phyloP scores from a whole-genome alignment of 2,329 filamentous ascomycete species.

The Dissoconium aciculare region DNA sequence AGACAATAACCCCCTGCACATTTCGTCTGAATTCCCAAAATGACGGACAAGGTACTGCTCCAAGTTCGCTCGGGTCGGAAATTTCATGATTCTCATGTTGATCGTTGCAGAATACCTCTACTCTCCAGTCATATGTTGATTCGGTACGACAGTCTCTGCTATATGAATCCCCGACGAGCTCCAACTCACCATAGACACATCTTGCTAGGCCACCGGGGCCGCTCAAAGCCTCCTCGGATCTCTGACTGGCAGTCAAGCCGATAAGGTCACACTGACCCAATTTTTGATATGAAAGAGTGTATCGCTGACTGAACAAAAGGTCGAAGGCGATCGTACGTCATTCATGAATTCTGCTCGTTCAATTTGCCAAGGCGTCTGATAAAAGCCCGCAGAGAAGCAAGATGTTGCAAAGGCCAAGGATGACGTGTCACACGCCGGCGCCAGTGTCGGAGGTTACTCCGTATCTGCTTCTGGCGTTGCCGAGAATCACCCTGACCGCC shows the following conservation, averaged over 20 bases:
- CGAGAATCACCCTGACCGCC: conserved; percentile 58
- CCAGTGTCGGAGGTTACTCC: conserved; percentile 58
- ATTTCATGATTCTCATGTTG: conserved; percentile 11
- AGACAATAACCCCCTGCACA: no score
- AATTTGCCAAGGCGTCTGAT: no score
- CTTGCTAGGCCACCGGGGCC: conserved; percentile 45
- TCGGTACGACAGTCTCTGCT: neutral
- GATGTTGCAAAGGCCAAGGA: conserved; percentile 51
- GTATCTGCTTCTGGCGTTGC: conserved; percentile 55
- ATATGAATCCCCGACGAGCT: neutral
- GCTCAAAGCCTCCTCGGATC: conserved; percentile 58
- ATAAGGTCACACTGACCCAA: no score
- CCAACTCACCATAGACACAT: conserved; percentile 21
- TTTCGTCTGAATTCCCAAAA: no score
- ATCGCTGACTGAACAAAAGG: no score
- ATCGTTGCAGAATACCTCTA: conserved; percentile 52
- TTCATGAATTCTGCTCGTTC: conserved; percentile 16
- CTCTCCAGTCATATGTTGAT: conserved; percentile 59
- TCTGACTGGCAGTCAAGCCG: conserved; percentile 55
- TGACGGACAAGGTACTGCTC: neutral
- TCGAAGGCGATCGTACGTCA: conserved; percentile 19
- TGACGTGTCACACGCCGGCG: conserved; percentile 58
- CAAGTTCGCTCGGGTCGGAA: neutral
- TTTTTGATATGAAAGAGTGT: no score
- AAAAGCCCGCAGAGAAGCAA: conserved; percentile 49